These are phyloP conservation scores for Aspergillus carlsbadensis DNA, from an alignment of 495 filamentous ascomycete species.

Conservation along the genomic window DNA sequence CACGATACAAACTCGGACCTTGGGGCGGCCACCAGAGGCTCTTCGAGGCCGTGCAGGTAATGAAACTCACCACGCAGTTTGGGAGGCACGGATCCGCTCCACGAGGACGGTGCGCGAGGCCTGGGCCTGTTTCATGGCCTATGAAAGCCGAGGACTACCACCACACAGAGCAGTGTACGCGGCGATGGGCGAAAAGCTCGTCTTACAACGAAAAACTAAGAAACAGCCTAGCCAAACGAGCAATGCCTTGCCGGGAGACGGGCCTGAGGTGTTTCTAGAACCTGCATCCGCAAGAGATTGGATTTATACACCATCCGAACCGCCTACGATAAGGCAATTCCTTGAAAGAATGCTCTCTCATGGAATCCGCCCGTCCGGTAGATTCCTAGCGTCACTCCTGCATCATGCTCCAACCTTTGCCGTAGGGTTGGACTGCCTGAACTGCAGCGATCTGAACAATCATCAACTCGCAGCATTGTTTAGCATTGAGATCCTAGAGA, in stretches of 20 bases:
- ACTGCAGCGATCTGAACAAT: slow-evolving; percentile 31
- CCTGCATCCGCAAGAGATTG: slow-evolving; percentile 56
- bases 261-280: slow-evolving; percentile 53
- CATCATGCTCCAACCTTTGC: slow-evolving; percentile 37
- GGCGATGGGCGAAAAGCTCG: slow-evolving; percentile 62
- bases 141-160: slow-evolving; percentile 38
- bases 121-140: slow-evolving; percentile 66
- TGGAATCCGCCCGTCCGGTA: slow-evolving; percentile 39
- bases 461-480: slow-evolving; percentile 34
- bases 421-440: slow-evolving; percentile 43
- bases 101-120: slow-evolving; percentile 71
- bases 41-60: slow-evolving; percentile 18
- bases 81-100: slow-evolving; percentile 61
- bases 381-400: slow-evolving; percentile 51
- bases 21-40: slow-evolving; percentile 26
- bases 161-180: slow-evolving; percentile 45
- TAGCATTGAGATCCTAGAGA: slow-evolving; percentile 24
- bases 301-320: slow-evolving; percentile 54
- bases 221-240: slow-evolving; percentile 22
- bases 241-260: slow-evolving; percentile 57
- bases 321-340: slow-evolving; percentile 55
- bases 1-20: slow-evolving; percentile 62
- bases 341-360: slow-evolving; percentile 52
- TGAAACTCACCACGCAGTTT: slow-evolving; percentile 34
- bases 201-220: slow-evolving; percentile 36